Percentiles rank a stretch among this genome's conserved stretches.
Evolutionary conservation across 2,329 filamentous ascomycete species (phyloP).

Genomic region (Coleophoma cylindrospora): DNA sequence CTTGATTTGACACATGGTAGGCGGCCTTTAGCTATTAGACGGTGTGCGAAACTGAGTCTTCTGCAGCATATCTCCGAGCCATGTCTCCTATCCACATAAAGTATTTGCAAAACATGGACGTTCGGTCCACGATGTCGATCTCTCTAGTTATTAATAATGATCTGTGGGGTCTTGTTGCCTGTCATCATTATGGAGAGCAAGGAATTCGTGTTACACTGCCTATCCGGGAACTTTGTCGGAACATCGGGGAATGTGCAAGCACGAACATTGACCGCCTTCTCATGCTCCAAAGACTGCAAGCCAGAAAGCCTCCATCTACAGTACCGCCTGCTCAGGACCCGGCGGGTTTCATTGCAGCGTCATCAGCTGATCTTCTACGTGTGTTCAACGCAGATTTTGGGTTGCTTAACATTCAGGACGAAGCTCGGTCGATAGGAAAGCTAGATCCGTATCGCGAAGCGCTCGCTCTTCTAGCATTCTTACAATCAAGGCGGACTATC

Average conservation of each 20-base stretch:
- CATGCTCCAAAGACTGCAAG: conserved; percentile 9
- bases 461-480: conserved; percentile 14
- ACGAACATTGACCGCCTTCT: conserved; percentile 17
- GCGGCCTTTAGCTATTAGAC: not conserved
- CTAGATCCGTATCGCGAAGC: conserved; percentile 14
- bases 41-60: not conserved
- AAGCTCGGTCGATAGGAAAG: conserved; percentile 16
- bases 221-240: conserved; percentile 81
- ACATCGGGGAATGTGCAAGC: conserved; percentile 46
- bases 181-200: conserved; percentile 68
- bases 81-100: conserved; percentile 88
- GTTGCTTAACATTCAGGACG: conserved; percentile 14
- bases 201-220: conserved; percentile 89
- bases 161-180: conserved; percentile 81
- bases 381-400: conserved; percentile 17
- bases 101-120: conserved; percentile 80
- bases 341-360: conserved; percentile 13
- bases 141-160: conserved; percentile 80
- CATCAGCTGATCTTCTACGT: conserved; percentile 12
- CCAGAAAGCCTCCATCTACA: conserved; percentile 9
- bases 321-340: conserved; percentile 9
- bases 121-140: conserved; percentile 86
- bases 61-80: conserved; percentile 64
- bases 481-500: conserved; percentile 9
- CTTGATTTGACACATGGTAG: conserved; percentile 70